These are phyloP conservation scores for Epichloe gansuensis DNA, from an alignment of 2,329 filamentous ascomycete genomes.

Conservation along the genomic window DNA sequence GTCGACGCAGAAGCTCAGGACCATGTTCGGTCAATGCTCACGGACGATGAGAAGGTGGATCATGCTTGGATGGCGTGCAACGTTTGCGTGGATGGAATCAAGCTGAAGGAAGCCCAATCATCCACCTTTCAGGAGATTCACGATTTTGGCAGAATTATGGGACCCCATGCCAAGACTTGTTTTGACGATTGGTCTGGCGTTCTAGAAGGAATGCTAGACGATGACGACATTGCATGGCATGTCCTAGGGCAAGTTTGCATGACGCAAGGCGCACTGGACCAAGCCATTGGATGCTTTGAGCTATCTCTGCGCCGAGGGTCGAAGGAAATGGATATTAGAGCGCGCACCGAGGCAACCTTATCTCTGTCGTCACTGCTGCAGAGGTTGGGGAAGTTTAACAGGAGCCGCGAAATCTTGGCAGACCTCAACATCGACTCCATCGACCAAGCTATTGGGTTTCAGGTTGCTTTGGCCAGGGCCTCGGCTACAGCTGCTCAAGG, in stretches of 20 bases:
- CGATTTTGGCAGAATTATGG: constrained; percentile 15
- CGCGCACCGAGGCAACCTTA: constrained; percentile 13
- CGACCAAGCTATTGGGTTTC: constrained; percentile 13
- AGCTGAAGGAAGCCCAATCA: constrained; percentile 10
- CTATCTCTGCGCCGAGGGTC: constrained; percentile 10
- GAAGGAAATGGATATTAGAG: constrained; percentile 7
- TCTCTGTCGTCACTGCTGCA: constrained; percentile 13
- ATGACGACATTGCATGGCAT: constrained; percentile 26
- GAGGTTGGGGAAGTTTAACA: constrained; percentile 9
- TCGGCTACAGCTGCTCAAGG: constrained; percentile 12
- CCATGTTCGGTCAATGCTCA: constrained; percentile 11
- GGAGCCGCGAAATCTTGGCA: constrained; percentile 11
- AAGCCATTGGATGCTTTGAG: constrained; percentile 16
- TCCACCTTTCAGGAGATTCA: constrained; percentile 12
- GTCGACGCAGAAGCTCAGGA: constrained; percentile 13
- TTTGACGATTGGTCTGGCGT: constrained; percentile 15
- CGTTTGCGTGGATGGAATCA: constrained; percentile 14
- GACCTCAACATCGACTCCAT: constrained; percentile 12
- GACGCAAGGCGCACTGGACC: constrained; percentile 14
- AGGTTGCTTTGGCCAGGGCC: constrained; percentile 13
- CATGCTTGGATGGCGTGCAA: constrained; percentile 16
- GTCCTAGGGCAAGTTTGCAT: constrained; percentile 20
- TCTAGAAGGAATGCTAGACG: constrained; percentile 9
- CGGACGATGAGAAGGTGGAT: constrained; percentile 9
- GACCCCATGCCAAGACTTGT: constrained; percentile 16